These are phyloP conservation scores for Daldinia decipiens DNA, from an alignment of 495 filamentous ascomycete species.

Conservation along the genomic window DNA sequence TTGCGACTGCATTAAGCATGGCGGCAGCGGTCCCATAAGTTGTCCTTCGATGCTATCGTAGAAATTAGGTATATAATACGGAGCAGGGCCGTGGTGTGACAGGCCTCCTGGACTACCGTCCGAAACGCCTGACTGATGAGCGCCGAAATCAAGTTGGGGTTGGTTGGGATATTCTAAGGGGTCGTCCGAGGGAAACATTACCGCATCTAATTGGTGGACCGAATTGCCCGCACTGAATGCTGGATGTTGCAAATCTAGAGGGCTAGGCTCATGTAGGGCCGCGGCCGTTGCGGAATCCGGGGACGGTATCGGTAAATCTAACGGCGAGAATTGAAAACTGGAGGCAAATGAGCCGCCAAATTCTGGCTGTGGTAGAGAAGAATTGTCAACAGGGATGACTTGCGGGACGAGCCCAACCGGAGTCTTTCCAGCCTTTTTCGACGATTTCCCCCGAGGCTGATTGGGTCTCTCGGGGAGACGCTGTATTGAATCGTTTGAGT, in stretches of 20 bases:
- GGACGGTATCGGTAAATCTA: constrained; percentile 43
- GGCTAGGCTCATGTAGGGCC: constrained; percentile 42
- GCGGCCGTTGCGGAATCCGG: constrained; percentile 46
- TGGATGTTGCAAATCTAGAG: constrained; percentile 50
- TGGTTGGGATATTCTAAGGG: constrained; percentile 91
- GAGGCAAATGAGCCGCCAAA: constrained; percentile 38
- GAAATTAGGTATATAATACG: constrained; percentile 55
- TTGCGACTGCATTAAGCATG: constrained; percentile 56
- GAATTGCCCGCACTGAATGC: constrained; percentile 54
- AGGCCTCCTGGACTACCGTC: constrained; percentile 36
- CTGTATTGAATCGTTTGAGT: constrained; percentile 17
- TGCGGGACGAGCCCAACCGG: constrained; percentile 41
- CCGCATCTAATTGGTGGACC: constrained; percentile 78
- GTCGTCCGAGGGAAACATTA: constrained; percentile 94
- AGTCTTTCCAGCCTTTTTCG: constrained; percentile 43
- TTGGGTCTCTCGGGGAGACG: constrained; percentile 53
- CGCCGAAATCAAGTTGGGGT: constrained; percentile 70
- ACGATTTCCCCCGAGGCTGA: constrained; percentile 41
- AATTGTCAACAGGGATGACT: constrained; percentile 49
- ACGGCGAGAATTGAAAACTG: constrained; percentile 42
- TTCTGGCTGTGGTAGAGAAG: constrained; percentile 43
- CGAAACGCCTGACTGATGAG: constrained; percentile 41
- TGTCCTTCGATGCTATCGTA: constrained; percentile 62
- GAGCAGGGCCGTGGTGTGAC: constrained; percentile 45
- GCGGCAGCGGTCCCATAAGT: constrained; percentile 57